Base-by-base conservation (phyloP, 352 stramenopile genomes). In the Globisporangium megalacanthum region DNA sequence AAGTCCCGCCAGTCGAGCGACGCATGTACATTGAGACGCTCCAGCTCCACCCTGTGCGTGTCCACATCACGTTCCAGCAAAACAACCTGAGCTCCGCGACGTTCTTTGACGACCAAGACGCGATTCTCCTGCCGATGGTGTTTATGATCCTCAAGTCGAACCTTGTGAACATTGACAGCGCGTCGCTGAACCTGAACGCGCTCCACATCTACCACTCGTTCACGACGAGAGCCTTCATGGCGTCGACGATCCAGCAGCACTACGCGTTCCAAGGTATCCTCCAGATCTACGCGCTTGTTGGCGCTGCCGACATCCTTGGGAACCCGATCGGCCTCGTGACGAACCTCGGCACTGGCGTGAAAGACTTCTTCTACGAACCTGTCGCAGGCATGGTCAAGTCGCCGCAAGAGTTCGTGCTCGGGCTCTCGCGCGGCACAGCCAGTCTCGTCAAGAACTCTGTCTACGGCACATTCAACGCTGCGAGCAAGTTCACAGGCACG, bases 281-380 rank as follows among this genome's bases (percentile, higher is more conserved):
- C 11, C 81, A 96, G 57, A 76, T 94, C 19, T 96, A 96, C 46
- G 86, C 83, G 1, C 65, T 91, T 1, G 53, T 89, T 25, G 79
- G 76, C 2, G 76, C 80, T 6, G 78, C 77, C 0, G 88, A 97
- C 58, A 85, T 97, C 42, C 68, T 97, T 1, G 89, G 89, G 6
- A 97, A 97, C 42, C 89, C 89, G n/a, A 75, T 97, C 2, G 88
- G 89, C 0, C 69, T 97, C 6, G 79, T 97, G 17, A 89, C 73
- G 14, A 96, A 96, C 52, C 62, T 97, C 4, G 89, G 88, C 14
- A 83, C 79, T 0, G 89, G 89, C 0, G 80, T 97, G 0, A 94
- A 92, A 31, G 89, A 96, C 31, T 94, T 97, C 39, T 97, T 97
- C 64, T 97, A 96, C 56, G 86, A 97, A 52, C 88, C 89, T 0